phyloP scores from a whole-genome alignment of 2,329 filamentous ascomycete species.

The Sarocladium strictum region DNA sequence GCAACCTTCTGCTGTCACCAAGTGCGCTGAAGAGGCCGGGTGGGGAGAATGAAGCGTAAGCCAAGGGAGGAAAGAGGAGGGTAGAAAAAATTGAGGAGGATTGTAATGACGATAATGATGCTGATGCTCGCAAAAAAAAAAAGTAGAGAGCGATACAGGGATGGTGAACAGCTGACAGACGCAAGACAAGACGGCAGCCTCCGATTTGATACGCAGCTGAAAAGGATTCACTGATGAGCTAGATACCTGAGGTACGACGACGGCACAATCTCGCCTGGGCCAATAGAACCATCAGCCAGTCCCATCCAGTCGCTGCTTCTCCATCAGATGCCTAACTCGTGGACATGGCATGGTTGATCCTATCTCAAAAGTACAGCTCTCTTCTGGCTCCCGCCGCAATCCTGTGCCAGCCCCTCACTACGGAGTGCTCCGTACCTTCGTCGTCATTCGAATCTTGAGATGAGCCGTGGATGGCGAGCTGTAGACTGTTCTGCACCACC shows the following conservation, averaged over 20 bases:
- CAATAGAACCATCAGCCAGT: background rate
- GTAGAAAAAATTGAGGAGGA: too few species aligned
- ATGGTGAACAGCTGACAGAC: too few species aligned
- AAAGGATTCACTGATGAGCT: too few species aligned
- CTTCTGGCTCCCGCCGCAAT: conserved; percentile 4
- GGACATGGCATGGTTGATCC: background rate
- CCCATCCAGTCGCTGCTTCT: background rate
- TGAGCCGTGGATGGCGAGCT: background rate
- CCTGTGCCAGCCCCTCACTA: background rate
- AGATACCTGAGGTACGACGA: too few species aligned
- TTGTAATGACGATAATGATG: background rate
- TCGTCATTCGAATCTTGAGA: too few species aligned
- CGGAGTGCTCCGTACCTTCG: background rate
- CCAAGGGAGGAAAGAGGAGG: background rate
- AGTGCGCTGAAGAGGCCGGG: too few species aligned
- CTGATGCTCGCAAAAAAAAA: background rate
- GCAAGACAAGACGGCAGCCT: too few species aligned
- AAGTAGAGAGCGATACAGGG: background rate
- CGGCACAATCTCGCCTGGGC: too few species aligned
- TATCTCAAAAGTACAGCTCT: background rate
- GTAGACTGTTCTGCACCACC: background rate
- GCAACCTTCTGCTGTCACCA: too few species aligned
- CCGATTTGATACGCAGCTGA: background rate
- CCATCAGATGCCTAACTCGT: background rate
- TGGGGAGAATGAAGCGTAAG: too few species aligned